These are phyloP conservation scores for Streptanthus diversifolius DNA, from an alignment of 345 rosid genomes.

Conservation along the genomic window DNA sequence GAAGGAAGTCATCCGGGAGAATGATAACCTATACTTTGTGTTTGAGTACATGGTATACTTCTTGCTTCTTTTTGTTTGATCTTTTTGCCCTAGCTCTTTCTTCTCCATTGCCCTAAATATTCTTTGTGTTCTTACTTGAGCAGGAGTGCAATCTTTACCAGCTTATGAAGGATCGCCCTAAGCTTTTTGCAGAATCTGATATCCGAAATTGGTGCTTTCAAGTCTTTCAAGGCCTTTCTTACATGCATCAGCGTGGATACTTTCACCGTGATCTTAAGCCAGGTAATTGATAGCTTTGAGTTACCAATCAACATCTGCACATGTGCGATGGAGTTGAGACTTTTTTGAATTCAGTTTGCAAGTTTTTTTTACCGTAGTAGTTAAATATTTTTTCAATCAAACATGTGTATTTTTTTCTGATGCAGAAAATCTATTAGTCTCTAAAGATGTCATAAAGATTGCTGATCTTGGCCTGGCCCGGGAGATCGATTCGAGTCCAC, in stretches of 20 bases:
- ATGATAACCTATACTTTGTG: conserved; percentile 75
- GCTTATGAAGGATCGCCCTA: conserved; percentile 79
- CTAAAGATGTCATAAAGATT: conserved; percentile 71
- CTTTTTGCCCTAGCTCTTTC: background rate
- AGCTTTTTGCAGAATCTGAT: conserved; percentile 70
- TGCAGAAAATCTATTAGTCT: conserved; percentile 77
- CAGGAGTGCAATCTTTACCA: conserved; percentile 94
- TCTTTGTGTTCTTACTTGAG: background rate
- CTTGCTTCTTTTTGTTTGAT: conserved; percentile 8
- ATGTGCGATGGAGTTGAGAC: background rate
- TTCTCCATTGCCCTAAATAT: background rate
- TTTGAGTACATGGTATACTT: conserved; percentile 89
- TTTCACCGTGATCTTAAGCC: conserved; percentile 99
- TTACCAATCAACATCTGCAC: background rate
- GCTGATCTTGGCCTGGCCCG: conserved; percentile 99
- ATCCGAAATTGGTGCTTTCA: conserved; percentile 93
- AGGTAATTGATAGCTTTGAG: conserved; percentile 46
- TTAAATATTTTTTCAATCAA: background rate
- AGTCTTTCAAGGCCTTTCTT: conserved; percentile 93
- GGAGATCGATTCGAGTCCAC: conserved; percentile 79
- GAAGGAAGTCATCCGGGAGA: conserved; percentile 92
- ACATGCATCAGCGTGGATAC: conserved; percentile 91
- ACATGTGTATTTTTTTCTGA: background rate
- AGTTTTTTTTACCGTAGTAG: background rate
- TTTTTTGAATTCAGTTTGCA: background rate